Conservation (phyloP, 2,329 filamentous ascomycete species). For the Colletotrichum endophyticum region DNA sequence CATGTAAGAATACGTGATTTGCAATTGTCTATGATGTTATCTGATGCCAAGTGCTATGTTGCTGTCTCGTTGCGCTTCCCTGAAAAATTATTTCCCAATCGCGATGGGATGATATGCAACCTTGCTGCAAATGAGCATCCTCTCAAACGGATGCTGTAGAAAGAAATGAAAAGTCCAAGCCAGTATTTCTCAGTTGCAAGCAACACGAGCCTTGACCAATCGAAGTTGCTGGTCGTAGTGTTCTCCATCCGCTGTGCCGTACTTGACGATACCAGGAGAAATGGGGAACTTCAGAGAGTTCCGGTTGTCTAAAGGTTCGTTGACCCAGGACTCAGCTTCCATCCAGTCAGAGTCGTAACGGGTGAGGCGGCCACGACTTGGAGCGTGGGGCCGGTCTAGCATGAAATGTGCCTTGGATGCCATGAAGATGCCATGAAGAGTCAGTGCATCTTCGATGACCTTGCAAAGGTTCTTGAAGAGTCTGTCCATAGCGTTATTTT, state of each 20-base stretch:
- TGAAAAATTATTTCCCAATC: too few relatives aligned
- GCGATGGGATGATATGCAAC: too few relatives aligned
- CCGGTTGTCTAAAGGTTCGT: not conserved
- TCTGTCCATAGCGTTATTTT: fast-evolving
- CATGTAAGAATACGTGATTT: too few relatives aligned
- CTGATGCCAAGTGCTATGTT: too few relatives aligned
- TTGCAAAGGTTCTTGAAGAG: not conserved
- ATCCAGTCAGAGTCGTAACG: not conserved
- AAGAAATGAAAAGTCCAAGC: too few relatives aligned
- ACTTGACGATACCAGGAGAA: not conserved
- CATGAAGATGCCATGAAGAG: not conserved
- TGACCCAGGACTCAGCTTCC: not conserved
- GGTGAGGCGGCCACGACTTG: not conserved
- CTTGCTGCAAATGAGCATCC: too few relatives aligned
- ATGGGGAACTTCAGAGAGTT: not conserved
- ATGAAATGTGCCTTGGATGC: not conserved
- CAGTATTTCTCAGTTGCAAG: not conserved
- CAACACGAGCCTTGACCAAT: not conserved
- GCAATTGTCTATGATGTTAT: too few relatives aligned
- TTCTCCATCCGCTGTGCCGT: constrained; percentile 15
- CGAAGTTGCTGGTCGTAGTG: not conserved
- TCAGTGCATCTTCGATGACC: not conserved
- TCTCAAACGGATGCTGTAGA: too few relatives aligned
- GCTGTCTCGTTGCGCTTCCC: too few relatives aligned
- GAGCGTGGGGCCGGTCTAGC: not conserved